Base-by-base conservation (phyloP, 805 yeast genomes). In the Yarrowia porcina region DNA sequence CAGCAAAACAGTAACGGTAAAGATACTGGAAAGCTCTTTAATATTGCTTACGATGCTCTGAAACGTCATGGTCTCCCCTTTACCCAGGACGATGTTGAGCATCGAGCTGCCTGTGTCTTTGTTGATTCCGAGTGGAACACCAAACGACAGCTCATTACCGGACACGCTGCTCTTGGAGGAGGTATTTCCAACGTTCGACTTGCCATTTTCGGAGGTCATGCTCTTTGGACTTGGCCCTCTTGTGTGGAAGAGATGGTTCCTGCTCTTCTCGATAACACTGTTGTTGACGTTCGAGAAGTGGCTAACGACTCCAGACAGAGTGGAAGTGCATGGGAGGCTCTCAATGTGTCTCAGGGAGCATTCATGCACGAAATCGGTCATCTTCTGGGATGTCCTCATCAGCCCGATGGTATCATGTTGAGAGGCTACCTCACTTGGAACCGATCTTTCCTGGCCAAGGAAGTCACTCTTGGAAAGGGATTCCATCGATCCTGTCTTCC, bases 331-430 rank as follows among this genome's bases (percentile, higher is more conserved):
- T 94, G 97, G 97, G 97, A 93, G 74, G 88, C 96, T 69, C 75
- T 88, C 47, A 87, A 88, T 65, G 82, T 93, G 36, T 89, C 97
- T 1, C 71, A 89, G 68, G 98, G 99, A 47, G 97, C 98, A 0
- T 92, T 91, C 69, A 80, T 92, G 87, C 98, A 93, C 73, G 98
- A 93, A 72, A 87, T 93, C 59, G 98, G 99, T 1, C 98, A 93
- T 72, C 76, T 84, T 27, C 77, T 93, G 42, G 97, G 97, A 0
- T 88, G 93, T 66, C 97, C 98, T 0, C 98, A 93, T 74, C 94
- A 91, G 73, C 88, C 86, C 13, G 77, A 80, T 67, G 98, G 98
- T 18, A 88, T 93, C 27, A 94, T 93, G 98, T 75, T 90, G 38
- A 79, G 97, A 64, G 97, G 88, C 64, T 94, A 92, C 71, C 79